Base-by-base conservation (phyloP, 148 eudicot species). In the Polygonum maritimum region DNA sequence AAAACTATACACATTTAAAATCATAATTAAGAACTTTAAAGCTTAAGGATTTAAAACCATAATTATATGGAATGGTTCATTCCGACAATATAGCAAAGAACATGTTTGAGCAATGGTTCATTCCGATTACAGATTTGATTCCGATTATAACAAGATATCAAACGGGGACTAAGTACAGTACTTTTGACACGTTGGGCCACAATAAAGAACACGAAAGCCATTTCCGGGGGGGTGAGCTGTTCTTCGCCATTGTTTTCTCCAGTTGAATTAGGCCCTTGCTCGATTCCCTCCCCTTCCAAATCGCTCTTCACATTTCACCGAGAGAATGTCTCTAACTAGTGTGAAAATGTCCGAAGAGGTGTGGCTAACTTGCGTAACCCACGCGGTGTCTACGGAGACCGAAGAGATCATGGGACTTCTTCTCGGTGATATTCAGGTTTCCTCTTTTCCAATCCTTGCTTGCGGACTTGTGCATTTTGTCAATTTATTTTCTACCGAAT, bases 361-460 rank as follows among this genome's bases (percentile, higher is more conserved):
- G 9, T 95, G 99, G 99, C 77, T 89, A 79, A 90, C 96, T 19
- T 95, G 99, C 81, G 81, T 88, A 11, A 89, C 96, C 39, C 99
- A 95, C 77, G 92, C 99, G 80, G 88, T 95, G 83, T 92, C 97
- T 1, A 95, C 99, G 2, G 99, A 95, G 75, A 90, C 97, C 48
- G 98, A 95, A 84, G 99, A 95, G 82, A 95, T 95, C 84, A 95
- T 95, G 99, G 99, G 99, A 15, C 99, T 95, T 81, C 96, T 95
- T 77, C 94, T 95, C 21, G 99, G 99, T 62, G 99, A 92, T 74
- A 87, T 90, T 86, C 94, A 90, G 96, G 98, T 92, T n/a, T 49
- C 5, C 71, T 45, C 57, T n/a, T 26, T 10, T 18, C 74, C 47
- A 49, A 18, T 21, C 57, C 54, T 5, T 74, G 31, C 19, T 72